These are phyloP conservation scores for Phialophora tarda DNA, from an alignment of 2,329 filamentous ascomycete species.

Conservation along the genomic window DNA sequence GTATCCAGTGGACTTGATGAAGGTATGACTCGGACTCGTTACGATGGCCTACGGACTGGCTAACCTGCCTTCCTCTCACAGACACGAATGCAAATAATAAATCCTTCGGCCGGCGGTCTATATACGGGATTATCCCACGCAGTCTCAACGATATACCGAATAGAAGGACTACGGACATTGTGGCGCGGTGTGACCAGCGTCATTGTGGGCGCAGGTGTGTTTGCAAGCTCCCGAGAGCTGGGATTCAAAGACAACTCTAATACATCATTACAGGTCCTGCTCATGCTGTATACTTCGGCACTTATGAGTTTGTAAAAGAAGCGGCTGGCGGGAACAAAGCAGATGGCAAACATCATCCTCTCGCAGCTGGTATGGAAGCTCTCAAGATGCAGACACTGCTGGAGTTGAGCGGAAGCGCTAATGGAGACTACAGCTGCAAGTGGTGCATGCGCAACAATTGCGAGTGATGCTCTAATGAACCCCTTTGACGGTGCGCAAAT, in stretches of 20 bases:
- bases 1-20: slow-evolving; percentile 98
- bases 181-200: slow-evolving; percentile 98
- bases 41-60: slow-evolving; percentile 18
- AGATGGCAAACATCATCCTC: slow-evolving; percentile 81
- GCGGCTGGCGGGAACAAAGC: slow-evolving; percentile 88
- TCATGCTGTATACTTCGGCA: slow-evolving; percentile 97
- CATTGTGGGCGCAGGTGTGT: slow-evolving; percentile 86
- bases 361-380: slow-evolving; percentile 77
- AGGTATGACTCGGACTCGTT: slow-evolving; percentile 64
- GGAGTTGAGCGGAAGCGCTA: slow-evolving; percentile 42
- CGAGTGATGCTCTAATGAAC: slow-evolving; percentile 98
- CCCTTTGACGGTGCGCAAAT: slow-evolving; percentile 84
- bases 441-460: slow-evolving; percentile 92
- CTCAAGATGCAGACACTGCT: neutral
- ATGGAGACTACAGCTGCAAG: slow-evolving; percentile 71
- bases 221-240: slow-evolving; percentile 18
- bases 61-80: slow-evolving; percentile 49
- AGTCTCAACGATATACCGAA: slow-evolving; percentile 86
- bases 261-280: slow-evolving; percentile 72
- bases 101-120: slow-evolving; percentile 77
- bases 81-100: slow-evolving; percentile 98
- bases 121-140: slow-evolving; percentile 92
- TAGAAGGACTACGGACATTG: slow-evolving; percentile 86
- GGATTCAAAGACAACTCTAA: slow-evolving; percentile 35
- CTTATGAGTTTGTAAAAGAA: slow-evolving; percentile 97